phyloP scores from a whole-genome alignment of 1,284 basidiomycete genomes.

The Ustilago loliicola region DNA sequence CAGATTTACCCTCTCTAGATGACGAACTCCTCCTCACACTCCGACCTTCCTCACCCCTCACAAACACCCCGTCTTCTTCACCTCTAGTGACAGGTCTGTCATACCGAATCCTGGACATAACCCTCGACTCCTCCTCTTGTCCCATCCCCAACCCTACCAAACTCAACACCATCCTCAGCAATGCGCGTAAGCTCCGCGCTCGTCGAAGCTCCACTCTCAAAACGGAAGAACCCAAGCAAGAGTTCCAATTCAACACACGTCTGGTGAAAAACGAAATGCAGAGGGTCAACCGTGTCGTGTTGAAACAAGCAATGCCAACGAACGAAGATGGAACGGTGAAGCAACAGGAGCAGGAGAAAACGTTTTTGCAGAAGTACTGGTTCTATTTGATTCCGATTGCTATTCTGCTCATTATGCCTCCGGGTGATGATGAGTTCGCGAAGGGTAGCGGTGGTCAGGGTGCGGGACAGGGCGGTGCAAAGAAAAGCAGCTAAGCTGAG shows the following conservation, averaged over 20 bases:
- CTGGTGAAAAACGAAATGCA: neutral
- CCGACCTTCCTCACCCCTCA: neutral
- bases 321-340: conserved; percentile 45
- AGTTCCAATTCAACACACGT: conserved; percentile 10
- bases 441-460: conserved; percentile 18
- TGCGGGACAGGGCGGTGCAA: neutral
- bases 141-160: conserved; percentile 14
- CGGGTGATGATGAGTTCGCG: conserved; percentile 38
- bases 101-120: conserved; percentile 39
- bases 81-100: neutral
- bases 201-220: neutral
- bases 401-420: conserved; percentile 51
- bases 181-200: neutral
- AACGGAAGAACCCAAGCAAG: too few relatives aligned
- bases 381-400: conserved; percentile 54
- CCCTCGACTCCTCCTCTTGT: conserved; percentile 16
- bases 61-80: neutral
- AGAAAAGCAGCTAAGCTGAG: too few relatives aligned
- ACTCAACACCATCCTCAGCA: neutral
- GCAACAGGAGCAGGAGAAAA: conserved; percentile 31
- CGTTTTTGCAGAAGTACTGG: conserved; percentile 63
- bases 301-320: conserved; percentile 32
- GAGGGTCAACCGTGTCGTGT: neutral
- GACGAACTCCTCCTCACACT: conserved; percentile 26
- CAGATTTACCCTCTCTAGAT: conserved; percentile 16